Conservation (phyloP, 768 basidiomycete genomes). For the Lepiota venenata region DNA sequence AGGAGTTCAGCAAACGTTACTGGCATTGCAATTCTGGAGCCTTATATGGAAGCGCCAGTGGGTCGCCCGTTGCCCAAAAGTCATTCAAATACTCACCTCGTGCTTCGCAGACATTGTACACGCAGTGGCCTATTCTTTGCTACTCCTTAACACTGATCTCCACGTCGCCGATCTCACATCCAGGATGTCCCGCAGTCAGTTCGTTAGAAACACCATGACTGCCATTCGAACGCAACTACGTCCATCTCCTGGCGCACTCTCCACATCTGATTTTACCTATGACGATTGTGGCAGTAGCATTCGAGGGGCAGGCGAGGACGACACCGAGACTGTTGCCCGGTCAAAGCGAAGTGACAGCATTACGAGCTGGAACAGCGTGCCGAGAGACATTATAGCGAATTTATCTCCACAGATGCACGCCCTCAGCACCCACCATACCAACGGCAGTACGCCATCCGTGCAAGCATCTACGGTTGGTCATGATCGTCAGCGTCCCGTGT, state of each 20-base stretch:
- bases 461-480: conserved; percentile 42
- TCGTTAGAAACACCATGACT: conserved; percentile 87
- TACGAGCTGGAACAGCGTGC: conserved; percentile 80
- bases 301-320: conserved; percentile 53
- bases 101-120: conserved; percentile 81
- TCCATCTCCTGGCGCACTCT: conserved; percentile 45
- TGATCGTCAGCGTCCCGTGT: conserved; percentile 21
- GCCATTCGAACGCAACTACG: conserved; percentile 81
- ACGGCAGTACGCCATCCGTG: conserved; percentile 65
- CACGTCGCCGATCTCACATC: conserved; percentile 88
- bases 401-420: conserved; percentile 32
- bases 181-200: conserved; percentile 91
- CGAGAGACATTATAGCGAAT: conserved; percentile 52
- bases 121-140: conserved; percentile 86
- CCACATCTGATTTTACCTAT: conserved; percentile 58
- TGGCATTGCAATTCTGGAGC: conserved; percentile 86
- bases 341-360: conserved; percentile 81
- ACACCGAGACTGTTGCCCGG: conserved; percentile 49
- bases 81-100: conserved; percentile 7
- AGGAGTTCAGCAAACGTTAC: conserved; percentile 86
- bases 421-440: conserved; percentile 34
- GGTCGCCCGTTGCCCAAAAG: conserved; percentile 25
- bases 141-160: conserved; percentile 95
- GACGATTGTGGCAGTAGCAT: conserved; percentile 65
- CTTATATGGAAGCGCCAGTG: conserved; percentile 84